Conservation (phyloP, 768 basidiomycete genomes). For the Mycena rosella region DNA sequence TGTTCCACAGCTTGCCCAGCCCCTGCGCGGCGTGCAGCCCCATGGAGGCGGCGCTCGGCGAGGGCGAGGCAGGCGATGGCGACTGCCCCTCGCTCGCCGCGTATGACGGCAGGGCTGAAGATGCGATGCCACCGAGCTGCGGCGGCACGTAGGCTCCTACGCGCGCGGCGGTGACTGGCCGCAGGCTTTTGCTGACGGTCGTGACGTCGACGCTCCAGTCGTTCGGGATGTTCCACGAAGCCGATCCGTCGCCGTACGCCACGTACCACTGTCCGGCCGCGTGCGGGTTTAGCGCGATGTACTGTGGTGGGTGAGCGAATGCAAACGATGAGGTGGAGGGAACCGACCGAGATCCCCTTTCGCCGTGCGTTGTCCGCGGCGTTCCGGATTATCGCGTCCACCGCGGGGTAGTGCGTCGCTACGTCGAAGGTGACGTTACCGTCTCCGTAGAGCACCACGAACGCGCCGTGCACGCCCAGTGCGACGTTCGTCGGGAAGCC, state of each 20-base stretch:
- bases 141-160: neutral
- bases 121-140: neutral
- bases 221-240: conserved; percentile 34
- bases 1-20: conserved; percentile 29
- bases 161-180: conserved; percentile 13
- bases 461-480: conserved; percentile 30
- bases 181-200: conserved; percentile 29
- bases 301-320: conserved; percentile 6
- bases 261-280: conserved; percentile 30
- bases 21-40: conserved; percentile 22
- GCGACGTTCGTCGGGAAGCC: conserved; percentile 29
- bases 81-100: neutral
- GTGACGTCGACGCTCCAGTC: conserved; percentile 29
- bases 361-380: conserved; percentile 25
- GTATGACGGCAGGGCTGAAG: neutral
- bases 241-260: conserved; percentile 27
- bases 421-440: conserved; percentile 35
- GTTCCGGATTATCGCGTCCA: conserved; percentile 34
- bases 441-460: conserved; percentile 28
- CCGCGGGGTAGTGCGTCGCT: conserved; percentile 25
- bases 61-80: neutral
- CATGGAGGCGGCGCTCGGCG: conserved; percentile 9
- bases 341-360: conserved; percentile 31
- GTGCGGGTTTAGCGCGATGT: conserved; percentile 30
- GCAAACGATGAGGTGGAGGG: neutral